Evolutionary conservation across 2,329 filamentous ascomycete genomes (phyloP).

Genomic region (Penicillium corylophilum): DNA sequence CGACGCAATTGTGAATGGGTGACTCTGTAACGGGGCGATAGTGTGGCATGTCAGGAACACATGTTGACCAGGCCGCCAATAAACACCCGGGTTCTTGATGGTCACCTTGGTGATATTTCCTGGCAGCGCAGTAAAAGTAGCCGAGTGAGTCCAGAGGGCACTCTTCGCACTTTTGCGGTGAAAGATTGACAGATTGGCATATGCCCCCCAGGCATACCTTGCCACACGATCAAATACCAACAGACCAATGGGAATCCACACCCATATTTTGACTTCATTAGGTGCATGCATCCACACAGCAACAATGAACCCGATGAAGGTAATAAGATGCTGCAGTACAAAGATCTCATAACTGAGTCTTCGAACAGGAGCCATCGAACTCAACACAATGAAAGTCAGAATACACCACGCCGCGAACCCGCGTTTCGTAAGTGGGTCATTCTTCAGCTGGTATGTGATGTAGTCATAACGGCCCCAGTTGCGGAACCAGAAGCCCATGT

Average conservation of each 20-base stretch:
- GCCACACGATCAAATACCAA: constrained; percentile 47
- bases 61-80: constrained; percentile 64
- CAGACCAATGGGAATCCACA: constrained; percentile 51
- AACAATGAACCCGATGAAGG: constrained; percentile 50
- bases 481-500: constrained; percentile 56
- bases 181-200: constrained; percentile 44
- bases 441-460: constrained; percentile 48
- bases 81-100: constrained; percentile 55
- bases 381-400: constrained; percentile 52
- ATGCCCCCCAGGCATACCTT: constrained; percentile 37
- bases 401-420: constrained; percentile 55
- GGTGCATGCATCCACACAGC: constrained; percentile 52
- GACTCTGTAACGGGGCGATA: constrained; percentile 58
- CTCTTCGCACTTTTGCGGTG: constrained; percentile 27
- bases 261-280: constrained; percentile 42
- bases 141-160: constrained; percentile 41
- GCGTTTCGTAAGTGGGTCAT: constrained; percentile 50
- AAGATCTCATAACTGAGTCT: constrained; percentile 55
- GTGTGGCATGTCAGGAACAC: constrained; percentile 60
- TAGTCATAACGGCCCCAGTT: constrained; percentile 55
- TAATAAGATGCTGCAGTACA: constrained; percentile 54
- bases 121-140: constrained; percentile 51
- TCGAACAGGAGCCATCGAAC: constrained; percentile 52
- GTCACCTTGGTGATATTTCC: constrained; percentile 58
- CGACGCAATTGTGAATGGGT: constrained; percentile 64